A percentile compares a stretch with the other conserved stretches of the same genome.
Evolutionary conservation across 352 stramenopile genomes (phyloP).

Genomic region (Phytopythium mirpurense): DNA sequence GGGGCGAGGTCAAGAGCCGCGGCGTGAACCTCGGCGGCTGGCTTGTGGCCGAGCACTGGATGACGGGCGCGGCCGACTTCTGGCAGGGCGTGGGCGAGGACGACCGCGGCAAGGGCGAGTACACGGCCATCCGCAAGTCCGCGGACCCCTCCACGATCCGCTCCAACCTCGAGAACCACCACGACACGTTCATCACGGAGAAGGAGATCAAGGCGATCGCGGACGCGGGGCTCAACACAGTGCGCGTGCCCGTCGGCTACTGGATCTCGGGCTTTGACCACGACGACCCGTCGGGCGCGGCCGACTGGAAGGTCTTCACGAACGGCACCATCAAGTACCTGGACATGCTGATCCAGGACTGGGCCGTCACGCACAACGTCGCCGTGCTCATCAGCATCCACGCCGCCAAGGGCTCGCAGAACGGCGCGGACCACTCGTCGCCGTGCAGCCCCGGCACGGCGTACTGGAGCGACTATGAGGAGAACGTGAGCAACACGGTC

Average conservation of each 20-base stretch:
- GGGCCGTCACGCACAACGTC: conserved; percentile 37
- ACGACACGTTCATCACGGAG: conserved; percentile 63
- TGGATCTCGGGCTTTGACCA: conserved; percentile 77
- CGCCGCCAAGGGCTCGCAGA: conserved; percentile 70
- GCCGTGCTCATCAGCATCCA: conserved; percentile 54
- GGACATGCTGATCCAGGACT: conserved; percentile 28
- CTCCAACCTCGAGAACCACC: conserved; percentile 43
- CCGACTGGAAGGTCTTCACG: conserved; percentile 38
- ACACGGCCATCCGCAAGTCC: conserved; percentile 55
- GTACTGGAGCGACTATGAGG: conserved; percentile 38
- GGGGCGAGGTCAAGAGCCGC: conserved; percentile 30
- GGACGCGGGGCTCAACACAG: conserved; percentile 61
- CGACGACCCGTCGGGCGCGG: conserved; percentile 30
- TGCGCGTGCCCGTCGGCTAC: conserved; percentile 76
- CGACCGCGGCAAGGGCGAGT: conserved; percentile 46
- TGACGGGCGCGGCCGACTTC: conserved; percentile 46
- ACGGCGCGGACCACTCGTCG: conserved; percentile 66
- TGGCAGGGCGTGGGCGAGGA: conserved; percentile 44
- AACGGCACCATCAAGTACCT: conserved; percentile 18
- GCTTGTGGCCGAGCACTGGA: conserved; percentile 82
- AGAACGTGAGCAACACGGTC: conserved; percentile 63
- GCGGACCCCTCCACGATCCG: conserved; percentile 23
- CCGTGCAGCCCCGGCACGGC: conserved; percentile 33
- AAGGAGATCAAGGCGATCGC: conserved; percentile 59
- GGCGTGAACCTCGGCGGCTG: conserved; percentile 82